Conservation (phyloP, 805 yeast species). For the Saccharomyces mikatae region DNA sequence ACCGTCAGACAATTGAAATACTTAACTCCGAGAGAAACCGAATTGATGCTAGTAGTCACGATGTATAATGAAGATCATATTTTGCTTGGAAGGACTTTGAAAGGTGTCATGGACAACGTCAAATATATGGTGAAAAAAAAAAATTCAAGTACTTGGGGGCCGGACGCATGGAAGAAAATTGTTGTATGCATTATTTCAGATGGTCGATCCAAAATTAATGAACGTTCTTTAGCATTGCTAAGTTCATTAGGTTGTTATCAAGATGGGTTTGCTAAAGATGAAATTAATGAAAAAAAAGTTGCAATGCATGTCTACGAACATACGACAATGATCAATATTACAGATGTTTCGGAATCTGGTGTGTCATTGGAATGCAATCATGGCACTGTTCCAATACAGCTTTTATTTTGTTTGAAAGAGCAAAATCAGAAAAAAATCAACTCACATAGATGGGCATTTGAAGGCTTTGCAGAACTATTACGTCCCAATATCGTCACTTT, state of each 20-base stretch:
- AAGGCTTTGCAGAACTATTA: slow-evolving; percentile 77
- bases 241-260: slow-evolving; percentile 88
- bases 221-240: slow-evolving; percentile 68
- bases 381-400: slow-evolving; percentile 73
- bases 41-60: slow-evolving; percentile 76
- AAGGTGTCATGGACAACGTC: slow-evolving; percentile 86
- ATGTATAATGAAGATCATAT: slow-evolving; percentile 87
- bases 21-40: slow-evolving; percentile 71
- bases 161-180: slow-evolving; percentile 88
- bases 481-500: slow-evolving; percentile 77
- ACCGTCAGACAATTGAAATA: slow-evolving; percentile 79
- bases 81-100: slow-evolving; percentile 72
- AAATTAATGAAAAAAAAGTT: slow-evolving; percentile 74
- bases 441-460: slow-evolving; percentile 95
- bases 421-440: slow-evolving; percentile 83
- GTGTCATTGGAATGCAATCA: slow-evolving; percentile 45
- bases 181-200: slow-evolving; percentile 87
- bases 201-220: slow-evolving; percentile 79
- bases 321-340: slow-evolving; percentile 84
- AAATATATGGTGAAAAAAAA: slow-evolving; percentile 59
- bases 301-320: slow-evolving; percentile 88
- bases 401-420: slow-evolving; percentile 84
- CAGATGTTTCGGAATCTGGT: slow-evolving; percentile 50
- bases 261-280: slow-evolving; percentile 91
- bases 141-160: slow-evolving; percentile 80